Evolutionary conservation across 306 rosid species (phyloP).

Genomic region (Prunus mira): DNA sequence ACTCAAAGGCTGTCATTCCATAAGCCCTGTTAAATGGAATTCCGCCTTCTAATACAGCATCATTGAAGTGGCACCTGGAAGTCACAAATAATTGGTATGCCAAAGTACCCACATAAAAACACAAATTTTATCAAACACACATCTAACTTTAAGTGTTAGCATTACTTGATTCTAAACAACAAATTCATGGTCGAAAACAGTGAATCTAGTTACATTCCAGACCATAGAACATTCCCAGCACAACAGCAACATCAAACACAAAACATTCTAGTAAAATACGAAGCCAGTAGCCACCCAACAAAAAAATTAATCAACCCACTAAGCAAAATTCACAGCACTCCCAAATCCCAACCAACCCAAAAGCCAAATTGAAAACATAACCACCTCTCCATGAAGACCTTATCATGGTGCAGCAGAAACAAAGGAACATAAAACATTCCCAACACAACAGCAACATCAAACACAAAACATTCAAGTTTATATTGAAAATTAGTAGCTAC

Average conservation of each 20-base stretch:
- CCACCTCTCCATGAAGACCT: too few relatives aligned
- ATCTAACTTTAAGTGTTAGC: background rate
- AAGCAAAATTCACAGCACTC: too few relatives aligned
- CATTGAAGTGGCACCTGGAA: constrained; percentile 26
- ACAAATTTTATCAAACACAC: too few relatives aligned
- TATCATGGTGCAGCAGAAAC: too few relatives aligned
- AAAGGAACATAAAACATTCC: too few relatives aligned
- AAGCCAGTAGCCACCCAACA: background rate
- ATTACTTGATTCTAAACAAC: background rate
- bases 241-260: background rate
- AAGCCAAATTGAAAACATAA: too few relatives aligned
- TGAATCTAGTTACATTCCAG: background rate
- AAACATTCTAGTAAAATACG: background rate
- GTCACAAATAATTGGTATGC: background rate
- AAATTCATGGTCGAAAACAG: background rate
- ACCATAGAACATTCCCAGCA: background rate
- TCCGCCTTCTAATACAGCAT: constrained; percentile 24
- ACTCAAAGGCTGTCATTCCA: constrained; percentile 23
- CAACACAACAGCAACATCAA: too few relatives aligned
- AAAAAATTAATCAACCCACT: too few relatives aligned
- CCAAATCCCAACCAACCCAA: too few relatives aligned
- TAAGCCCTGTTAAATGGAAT: constrained; percentile 22
- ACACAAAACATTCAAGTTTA: too few relatives aligned
- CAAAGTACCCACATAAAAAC: background rate
- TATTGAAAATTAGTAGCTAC: too few relatives aligned